Percentiles rank a stretch among this genome's conserved stretches.
Evolutionary conservation across 2,329 filamentous ascomycete genomes (phyloP).

Genomic region (Colletotrichum sp.): DNA sequence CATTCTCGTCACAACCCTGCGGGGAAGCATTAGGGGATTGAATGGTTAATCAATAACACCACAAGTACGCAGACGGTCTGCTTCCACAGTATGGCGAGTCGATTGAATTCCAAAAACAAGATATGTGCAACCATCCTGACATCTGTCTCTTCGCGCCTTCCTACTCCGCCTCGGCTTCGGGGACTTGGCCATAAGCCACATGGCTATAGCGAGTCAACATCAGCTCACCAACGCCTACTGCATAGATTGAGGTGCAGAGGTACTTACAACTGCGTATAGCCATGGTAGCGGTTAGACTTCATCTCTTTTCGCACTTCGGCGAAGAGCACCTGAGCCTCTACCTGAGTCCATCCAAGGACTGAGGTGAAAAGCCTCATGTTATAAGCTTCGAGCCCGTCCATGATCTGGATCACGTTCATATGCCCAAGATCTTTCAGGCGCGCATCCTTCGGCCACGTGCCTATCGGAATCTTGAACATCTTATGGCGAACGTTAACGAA

Average conservation of each 20-base stretch:
- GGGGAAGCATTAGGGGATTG: too few species aligned
- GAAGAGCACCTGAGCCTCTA: conserved; percentile 31
- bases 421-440: conserved; percentile 34
- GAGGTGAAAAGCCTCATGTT: conserved; percentile 30
- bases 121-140: too few species aligned
- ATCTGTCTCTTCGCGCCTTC: too few species aligned
- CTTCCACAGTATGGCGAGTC: too few species aligned
- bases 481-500: conserved; percentile 37
- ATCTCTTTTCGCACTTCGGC: conserved; percentile 26
- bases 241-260: too few species aligned
- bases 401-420: conserved; percentile 13
- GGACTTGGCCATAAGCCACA: not conserved
- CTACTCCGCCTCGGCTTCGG: not conserved
- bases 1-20: too few species aligned
- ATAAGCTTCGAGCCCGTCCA: conserved; percentile 27
- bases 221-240: too few species aligned
- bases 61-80: too few species aligned
- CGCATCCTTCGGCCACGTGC: conserved; percentile 39
- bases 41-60: too few species aligned
- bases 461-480: conserved; percentile 35
- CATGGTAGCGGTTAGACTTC: not conserved
- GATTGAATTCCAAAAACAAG: too few species aligned
- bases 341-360: conserved; percentile 29
- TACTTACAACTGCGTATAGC: not conserved
- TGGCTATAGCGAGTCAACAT: too few species aligned